These are phyloP conservation scores for Rubia occidens DNA, from an alignment of 305 asterid species.

Conservation along the genomic window DNA sequence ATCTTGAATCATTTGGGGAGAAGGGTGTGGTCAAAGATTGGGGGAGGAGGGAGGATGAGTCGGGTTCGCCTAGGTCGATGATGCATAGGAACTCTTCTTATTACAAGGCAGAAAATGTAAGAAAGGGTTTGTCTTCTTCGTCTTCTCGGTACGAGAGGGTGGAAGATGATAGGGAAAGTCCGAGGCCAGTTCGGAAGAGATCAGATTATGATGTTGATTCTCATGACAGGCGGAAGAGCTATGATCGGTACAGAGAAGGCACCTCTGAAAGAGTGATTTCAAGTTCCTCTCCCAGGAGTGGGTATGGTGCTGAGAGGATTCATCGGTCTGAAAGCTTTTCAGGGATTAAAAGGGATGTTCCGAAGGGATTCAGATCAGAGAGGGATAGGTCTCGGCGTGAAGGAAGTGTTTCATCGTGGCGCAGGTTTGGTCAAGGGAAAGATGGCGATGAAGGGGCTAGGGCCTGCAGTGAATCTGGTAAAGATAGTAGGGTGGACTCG, in stretches of 20 bases:
- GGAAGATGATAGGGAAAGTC: conserved; percentile 74
- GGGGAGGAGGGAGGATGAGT: conserved; percentile 76
- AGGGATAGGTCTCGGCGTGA: conserved; percentile 86
- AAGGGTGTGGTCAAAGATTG: conserved; percentile 61
- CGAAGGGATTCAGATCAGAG: conserved; percentile 91
- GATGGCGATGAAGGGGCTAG: conserved; percentile 62
- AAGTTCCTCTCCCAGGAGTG: conserved; percentile 66
- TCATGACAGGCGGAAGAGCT: conserved; percentile 63
- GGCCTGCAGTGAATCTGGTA: conserved; percentile 49
- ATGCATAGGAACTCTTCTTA: conserved; percentile 49
- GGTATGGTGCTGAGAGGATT: conserved; percentile 55
- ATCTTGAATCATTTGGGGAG: conserved; percentile 67
- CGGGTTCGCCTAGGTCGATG: conserved; percentile 59
- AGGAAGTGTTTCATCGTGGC: conserved; percentile 75
- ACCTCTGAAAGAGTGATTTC: conserved; percentile 53
- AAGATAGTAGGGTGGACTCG: conserved; percentile 44
- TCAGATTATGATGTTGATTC: conserved; percentile 58
- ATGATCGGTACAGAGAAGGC: conserved; percentile 52
- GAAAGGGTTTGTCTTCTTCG: conserved; percentile 62
- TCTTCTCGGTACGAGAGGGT: conserved; percentile 63
- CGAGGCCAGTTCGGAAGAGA: conserved; percentile 54
- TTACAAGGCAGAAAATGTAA: conserved; percentile 68
- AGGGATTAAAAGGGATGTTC: conserved; percentile 77
- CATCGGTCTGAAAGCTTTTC: conserved; percentile 80
- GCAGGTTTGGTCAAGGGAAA: conserved; percentile 61